These are phyloP conservation scores for Botryotinia globosa DNA, from an alignment of 2,329 filamentous ascomycete genomes.

Conservation along the genomic window DNA sequence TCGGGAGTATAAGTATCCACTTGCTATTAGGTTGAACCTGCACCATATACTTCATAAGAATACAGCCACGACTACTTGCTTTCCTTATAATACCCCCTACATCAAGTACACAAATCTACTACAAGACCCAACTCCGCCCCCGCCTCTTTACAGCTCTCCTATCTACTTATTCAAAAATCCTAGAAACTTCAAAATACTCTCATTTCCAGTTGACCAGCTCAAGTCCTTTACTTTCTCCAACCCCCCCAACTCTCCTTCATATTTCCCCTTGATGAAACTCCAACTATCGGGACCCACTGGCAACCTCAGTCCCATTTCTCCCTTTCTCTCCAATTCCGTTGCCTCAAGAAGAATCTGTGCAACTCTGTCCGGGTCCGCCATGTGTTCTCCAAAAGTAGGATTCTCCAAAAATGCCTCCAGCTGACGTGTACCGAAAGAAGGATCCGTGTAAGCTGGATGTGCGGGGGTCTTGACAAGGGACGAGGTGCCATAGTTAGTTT, in stretches of 20 bases:
- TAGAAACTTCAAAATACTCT: background rate
- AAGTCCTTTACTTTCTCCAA: slow-evolving; percentile 4
- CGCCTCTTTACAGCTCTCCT: background rate
- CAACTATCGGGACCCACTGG: slow-evolving; percentile 27
- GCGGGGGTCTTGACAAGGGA: background rate
- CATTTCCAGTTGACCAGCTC: slow-evolving; percentile 4
- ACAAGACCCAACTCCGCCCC: background rate
- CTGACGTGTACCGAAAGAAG: slow-evolving; percentile 35
- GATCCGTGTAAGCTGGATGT: slow-evolving; percentile 28
- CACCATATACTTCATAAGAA: background rate
- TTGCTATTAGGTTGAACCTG: background rate
- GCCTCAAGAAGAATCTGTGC: slow-evolving; percentile 22
- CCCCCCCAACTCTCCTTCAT: background rate
- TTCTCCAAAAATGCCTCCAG: slow-evolving; percentile 24
- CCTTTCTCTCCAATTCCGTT: background rate
- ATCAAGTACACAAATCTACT: background rate
- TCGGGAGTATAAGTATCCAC: background rate
- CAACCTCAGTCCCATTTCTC: slow-evolving; percentile 28
- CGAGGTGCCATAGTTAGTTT: slow-evolving; percentile 37
- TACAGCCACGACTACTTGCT: background rate
- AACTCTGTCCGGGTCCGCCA: slow-evolving; percentile 24
- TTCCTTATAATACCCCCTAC: background rate
- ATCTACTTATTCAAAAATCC: background rate
- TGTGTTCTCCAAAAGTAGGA: background rate
- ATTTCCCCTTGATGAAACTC: slow-evolving; percentile 27